A percentile compares a stretch with the other conserved stretches of the same genome.
These are phyloP conservation scores for Cutaneotrichosporon cyanovorans DNA, from an alignment of 1,284 basidiomycete genomes.

Conservation along the genomic window DNA sequence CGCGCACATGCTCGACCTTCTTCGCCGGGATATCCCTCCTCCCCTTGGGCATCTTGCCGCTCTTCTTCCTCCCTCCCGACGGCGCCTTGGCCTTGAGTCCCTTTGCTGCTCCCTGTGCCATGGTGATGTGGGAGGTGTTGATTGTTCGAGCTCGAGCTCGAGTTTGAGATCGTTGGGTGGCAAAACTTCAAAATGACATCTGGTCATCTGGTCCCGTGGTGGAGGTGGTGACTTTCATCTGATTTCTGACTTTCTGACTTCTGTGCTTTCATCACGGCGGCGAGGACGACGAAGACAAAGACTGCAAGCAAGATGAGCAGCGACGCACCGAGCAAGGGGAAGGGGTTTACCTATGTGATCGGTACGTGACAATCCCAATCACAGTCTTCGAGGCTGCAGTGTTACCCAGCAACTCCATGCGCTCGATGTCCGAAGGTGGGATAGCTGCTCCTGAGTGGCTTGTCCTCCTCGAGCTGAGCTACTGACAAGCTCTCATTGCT, in stretches of 20 bases:
- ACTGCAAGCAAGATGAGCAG: no score
- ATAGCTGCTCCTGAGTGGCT: no score
- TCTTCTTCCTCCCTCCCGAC: conserved; percentile 36
- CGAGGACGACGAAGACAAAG: background rate
- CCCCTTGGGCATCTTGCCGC: conserved; percentile 36
- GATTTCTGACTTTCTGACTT: background rate
- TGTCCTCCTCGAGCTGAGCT: no score
- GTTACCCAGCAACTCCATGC: no score
- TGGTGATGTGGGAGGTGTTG: conserved; percentile 12
- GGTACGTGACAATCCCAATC: conserved; percentile 19
- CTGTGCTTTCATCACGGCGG: no score
- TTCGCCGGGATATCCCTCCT: conserved; percentile 39
- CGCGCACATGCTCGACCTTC: conserved; percentile 25
- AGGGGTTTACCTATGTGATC: conserved; percentile 40
- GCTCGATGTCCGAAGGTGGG: no score
- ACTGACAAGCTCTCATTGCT: no score
- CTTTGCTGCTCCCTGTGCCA: conserved; percentile 42
- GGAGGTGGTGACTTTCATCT: no score
- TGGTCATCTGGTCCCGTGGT: conserved; percentile 8
- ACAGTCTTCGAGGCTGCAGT: no score
- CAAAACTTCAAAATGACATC: no score
- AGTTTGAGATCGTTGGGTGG: conserved; percentile 3
- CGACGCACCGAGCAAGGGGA: no score
- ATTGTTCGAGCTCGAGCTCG: background rate
- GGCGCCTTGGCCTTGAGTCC: conserved; percentile 24